A percentile compares a stretch with the other conserved stretches of the same genome.
phyloP scores from a whole-genome alignment of 148 eudicot species.

The Cornus kousa region DNA sequence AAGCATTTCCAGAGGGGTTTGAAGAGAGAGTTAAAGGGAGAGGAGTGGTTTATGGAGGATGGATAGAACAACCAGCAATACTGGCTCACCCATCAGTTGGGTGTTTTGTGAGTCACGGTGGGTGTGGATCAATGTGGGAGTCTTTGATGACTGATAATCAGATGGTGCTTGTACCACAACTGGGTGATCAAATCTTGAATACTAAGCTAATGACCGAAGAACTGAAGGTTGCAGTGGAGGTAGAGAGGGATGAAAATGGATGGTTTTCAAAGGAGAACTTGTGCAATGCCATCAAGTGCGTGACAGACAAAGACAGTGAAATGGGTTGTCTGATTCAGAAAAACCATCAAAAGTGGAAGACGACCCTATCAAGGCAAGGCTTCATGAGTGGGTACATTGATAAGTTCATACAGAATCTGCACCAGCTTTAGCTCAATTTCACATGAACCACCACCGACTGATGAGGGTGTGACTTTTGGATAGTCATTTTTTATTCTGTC shows the following conservation, averaged over 20 bases:
- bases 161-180: slow-evolving; percentile 52
- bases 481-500: no score
- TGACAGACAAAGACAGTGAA: slow-evolving; percentile 46
- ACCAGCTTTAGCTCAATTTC: slow-evolving; percentile 16
- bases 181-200: slow-evolving; percentile 64
- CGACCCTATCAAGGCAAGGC: slow-evolving; percentile 18
- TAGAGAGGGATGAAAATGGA: slow-evolving; percentile 53
- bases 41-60: slow-evolving; percentile 48
- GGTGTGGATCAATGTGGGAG: slow-evolving; percentile 86
- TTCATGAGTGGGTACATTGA: slow-evolving; percentile 41
- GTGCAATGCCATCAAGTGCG: slow-evolving; percentile 43
- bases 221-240: slow-evolving; percentile 69
- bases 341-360: slow-evolving; percentile 41
- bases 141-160: slow-evolving; percentile 44
- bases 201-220: slow-evolving; percentile 56
- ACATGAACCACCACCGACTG: no score
- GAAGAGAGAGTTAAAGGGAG: slow-evolving; percentile 36
- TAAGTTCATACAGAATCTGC: slow-evolving; percentile 29
- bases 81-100: slow-evolving; percentile 58
- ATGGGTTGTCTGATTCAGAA: slow-evolving; percentile 18
- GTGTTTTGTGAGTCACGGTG: slow-evolving; percentile 72
- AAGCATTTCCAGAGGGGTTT: slow-evolving; percentile 67
- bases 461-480: no score
- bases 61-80: slow-evolving; percentile 55
- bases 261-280: slow-evolving; percentile 57